Base-by-base conservation (phyloP, 371 early-diverging fungal species). In the Furculomyces boomerangus region DNA sequence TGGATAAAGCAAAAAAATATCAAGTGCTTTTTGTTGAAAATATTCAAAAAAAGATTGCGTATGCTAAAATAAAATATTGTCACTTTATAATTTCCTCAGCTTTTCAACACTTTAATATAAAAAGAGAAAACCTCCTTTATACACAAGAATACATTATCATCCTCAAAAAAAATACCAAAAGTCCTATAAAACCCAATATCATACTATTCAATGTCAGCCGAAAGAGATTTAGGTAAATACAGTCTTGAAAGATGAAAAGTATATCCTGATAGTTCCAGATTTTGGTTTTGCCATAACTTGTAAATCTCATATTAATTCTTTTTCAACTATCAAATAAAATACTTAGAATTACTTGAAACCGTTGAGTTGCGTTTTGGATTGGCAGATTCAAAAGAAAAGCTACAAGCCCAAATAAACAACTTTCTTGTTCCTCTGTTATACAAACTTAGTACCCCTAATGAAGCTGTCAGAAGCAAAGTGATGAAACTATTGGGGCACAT, bases 391-490 rank as follows among this genome's bases (percentile, higher is more conserved):
- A 32, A 22, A 8, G 20, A 35, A 2, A 51, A 51, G 30, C 18
- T 51, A 5, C 30, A 51, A 22, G 14, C 30, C 14, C 32, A 31
- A 13, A 14, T 51, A 2, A 32, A 51, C 29, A 51, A 10, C 24
- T 51, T 51, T 35, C 30, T 51, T 22, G 52, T 51, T 30, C 52
- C 52, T 35, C 24, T 51, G 2, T 35, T 51, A 14, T 31, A 51
- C 30, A 51, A 51, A 35, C 30, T 51, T 13, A 35, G 31, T n/a
- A 20, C 30, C 26, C 3, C 3, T 24, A 49, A 7, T 26, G 26
- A 28, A 13, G 18, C 10, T 3, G 49, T 49, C 7, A 3, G 14
- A 30, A 13, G 3, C 10, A 49, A 49, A 26, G 52, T 28, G 10
- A 2, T 51, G 3, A 30, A 25, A 35, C 2, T 31, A 35, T 35